Evolutionary conservation across 2,329 filamentous ascomycete species (phyloP).

Genomic region (Cladosporium sp.): DNA sequence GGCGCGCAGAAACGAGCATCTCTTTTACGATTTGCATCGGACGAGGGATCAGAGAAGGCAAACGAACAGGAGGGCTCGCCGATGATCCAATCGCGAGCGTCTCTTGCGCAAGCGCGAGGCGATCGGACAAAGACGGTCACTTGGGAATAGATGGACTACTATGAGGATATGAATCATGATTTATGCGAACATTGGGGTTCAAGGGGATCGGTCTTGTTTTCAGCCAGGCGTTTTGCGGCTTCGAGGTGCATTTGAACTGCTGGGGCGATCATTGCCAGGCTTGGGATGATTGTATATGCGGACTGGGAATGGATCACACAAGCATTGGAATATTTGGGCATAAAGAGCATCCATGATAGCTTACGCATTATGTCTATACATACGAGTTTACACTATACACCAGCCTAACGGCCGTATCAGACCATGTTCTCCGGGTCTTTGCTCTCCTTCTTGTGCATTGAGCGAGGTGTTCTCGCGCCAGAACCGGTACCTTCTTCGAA

Average conservation of each 20-base stretch:
- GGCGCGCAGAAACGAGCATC: conserved; percentile 11
- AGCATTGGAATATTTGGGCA: not conserved
- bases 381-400: not conserved
- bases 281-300: not conserved
- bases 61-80: not conserved
- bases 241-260: not conserved
- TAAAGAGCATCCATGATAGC: not conserved
- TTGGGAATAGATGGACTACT: not conserved
- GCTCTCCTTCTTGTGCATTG: conserved; percentile 4
- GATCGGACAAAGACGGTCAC: conserved; percentile 1
- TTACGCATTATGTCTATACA: not conserved
- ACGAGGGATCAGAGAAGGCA: not conserved
- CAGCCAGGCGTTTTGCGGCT: not conserved
- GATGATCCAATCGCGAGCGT: conserved; percentile 1
- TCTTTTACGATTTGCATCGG: not conserved
- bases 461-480: conserved; percentile 5
- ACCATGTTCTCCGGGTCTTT: conserved; percentile 15
- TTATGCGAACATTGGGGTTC: not conserved
- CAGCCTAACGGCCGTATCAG: not conserved
- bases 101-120: conserved; percentile 5
- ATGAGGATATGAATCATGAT: not conserved
- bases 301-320: not conserved
- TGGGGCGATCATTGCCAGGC: not conserved
- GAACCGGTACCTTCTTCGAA: not conserved
- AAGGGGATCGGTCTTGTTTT: not conserved